Conservation (phyloP, 768 basidiomycete genomes). For the Strobilomyces echinocephalus region DNA sequence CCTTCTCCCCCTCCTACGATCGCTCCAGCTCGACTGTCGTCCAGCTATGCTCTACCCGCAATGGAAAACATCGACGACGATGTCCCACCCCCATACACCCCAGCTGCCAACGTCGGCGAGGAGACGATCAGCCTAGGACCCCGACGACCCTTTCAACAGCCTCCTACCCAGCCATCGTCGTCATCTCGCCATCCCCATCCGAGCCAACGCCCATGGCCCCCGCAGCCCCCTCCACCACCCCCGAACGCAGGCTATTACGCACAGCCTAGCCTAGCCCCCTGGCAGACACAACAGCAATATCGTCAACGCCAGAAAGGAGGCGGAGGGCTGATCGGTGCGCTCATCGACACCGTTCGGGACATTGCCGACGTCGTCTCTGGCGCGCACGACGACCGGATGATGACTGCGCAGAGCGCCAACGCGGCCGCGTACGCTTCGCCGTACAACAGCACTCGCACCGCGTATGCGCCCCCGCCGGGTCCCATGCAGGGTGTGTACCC, state of each 20-base stretch:
- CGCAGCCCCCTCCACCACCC: background rate
- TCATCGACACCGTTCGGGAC: constrained; percentile 26
- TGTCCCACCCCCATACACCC: constrained; percentile 67
- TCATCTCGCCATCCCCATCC: background rate
- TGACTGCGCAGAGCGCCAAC: constrained; percentile 14
- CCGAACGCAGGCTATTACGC: constrained; percentile 1
- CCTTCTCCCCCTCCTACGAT: background rate
- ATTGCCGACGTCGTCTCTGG: constrained; percentile 29
- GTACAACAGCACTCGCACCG: constrained; percentile 1
- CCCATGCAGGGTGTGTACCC: background rate
- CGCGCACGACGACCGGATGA: constrained; percentile 15
- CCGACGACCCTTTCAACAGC: constrained; percentile 53
- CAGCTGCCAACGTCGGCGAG: constrained; percentile 57
- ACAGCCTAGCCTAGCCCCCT: constrained; percentile 14
- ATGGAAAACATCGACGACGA: constrained; percentile 42
- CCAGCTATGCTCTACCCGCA: background rate
- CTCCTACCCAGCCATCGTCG: constrained; percentile 6
- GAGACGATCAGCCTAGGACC: constrained; percentile 61
- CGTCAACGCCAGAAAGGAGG: constrained; percentile 12
- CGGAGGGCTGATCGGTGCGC: constrained; percentile 25
- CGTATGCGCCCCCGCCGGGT: constrained; percentile 13
- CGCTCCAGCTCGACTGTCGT: background rate
- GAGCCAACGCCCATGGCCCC: background rate
- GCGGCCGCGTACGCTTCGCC: constrained; percentile 19
- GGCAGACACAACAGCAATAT: constrained; percentile 21